These are phyloP conservation scores for Nitzschia sp. DNA, from an alignment of 108 stramenopile genomes.

Conservation along the genomic window DNA sequence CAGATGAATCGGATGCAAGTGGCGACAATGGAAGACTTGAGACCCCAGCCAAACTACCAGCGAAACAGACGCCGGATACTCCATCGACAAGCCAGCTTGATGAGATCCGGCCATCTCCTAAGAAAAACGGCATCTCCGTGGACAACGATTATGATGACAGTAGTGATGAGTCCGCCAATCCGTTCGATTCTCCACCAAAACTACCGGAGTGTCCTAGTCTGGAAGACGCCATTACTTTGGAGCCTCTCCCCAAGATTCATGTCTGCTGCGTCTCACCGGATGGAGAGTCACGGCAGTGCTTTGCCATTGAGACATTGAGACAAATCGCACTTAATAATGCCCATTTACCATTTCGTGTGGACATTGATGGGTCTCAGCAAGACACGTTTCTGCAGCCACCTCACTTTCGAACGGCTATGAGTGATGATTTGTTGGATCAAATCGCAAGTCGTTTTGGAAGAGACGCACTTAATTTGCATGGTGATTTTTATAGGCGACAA, in stretches of 20 bases:
- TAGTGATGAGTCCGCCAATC: neutral
- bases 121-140: neutral
- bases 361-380: slow-evolving; percentile 13
- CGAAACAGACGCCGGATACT: slow-evolving; percentile 4
- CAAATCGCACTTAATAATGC: slow-evolving; percentile 57
- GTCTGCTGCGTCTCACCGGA: slow-evolving; percentile 77
- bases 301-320: slow-evolving; percentile 78
- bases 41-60: neutral
- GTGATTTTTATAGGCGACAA: slow-evolving; percentile 56
- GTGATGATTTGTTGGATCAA: slow-evolving; percentile 79
- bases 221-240: slow-evolving; percentile 69
- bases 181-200: neutral
- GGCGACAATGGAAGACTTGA: neutral
- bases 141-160: slow-evolving; percentile 3
- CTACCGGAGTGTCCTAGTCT: slow-evolving; percentile 49
- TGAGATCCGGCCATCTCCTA: slow-evolving; percentile 32
- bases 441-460: slow-evolving; percentile 80
- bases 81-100: neutral
- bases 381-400: slow-evolving; percentile 79
- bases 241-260: slow-evolving; percentile 55
- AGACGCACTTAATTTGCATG: slow-evolving; percentile 58
- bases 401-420: slow-evolving; percentile 78
- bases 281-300: slow-evolving; percentile 66
- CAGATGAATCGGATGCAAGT: slow-evolving; percentile 28
- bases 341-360: slow-evolving; percentile 28